Base-by-base conservation (phyloP, 2,329 filamentous ascomycete species). In the Gliomastix tumulicola region DNA sequence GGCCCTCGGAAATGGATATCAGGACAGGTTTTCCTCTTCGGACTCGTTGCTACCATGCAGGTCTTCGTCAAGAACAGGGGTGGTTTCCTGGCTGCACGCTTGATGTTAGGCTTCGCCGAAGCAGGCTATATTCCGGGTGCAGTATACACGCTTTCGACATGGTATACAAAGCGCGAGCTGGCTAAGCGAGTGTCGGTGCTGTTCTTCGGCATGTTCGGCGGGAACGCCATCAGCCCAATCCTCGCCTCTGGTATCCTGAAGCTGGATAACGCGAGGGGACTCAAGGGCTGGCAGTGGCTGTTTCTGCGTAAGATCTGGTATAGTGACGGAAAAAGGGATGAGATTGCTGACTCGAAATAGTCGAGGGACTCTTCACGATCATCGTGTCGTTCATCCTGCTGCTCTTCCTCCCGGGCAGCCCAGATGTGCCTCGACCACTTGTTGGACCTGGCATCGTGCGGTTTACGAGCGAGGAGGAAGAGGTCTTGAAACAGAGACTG, bases 131-230 rank as follows among this genome's bases (percentile, higher is more conserved):
- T 71, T 16, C 69, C 69, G 0, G 69, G 67, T 1, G 46, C 46
- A 16, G 38, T 79, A 13, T 81, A 74, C 56, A 76, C 73, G 39
- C 61, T 82, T 7, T 62, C 57, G 6, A 61, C 59, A 35, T 83
- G 79, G 75, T 84, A 85, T 45, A 84, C 78, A 1, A 66, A 78
- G 19, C 73, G 74, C 44, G 81, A 82, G 47, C 59, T 82, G 1
- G 75, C 70, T 3, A 62, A 79, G 17, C 64, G 77, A 11, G 79
- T 76, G 21, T 74, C 76, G 5, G 61, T 79, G 3, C 63, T 59
- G 7, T 60, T 69, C 36, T 75, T 76, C 0, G 82, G 78, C 0
- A 74, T 76, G 1, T 61, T 84, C 10, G 67, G 84, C 4, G 78
- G 75, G 1, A 78, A 79, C 3, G 79, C 80, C 2, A 84, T 84